A percentile compares a stretch with the other conserved stretches of the same genome.
These are phyloP conservation scores for Physcomitrellopsis africana DNA, from an alignment of 225 moss, liverwort and hornwort species.

Conservation along the genomic window DNA sequence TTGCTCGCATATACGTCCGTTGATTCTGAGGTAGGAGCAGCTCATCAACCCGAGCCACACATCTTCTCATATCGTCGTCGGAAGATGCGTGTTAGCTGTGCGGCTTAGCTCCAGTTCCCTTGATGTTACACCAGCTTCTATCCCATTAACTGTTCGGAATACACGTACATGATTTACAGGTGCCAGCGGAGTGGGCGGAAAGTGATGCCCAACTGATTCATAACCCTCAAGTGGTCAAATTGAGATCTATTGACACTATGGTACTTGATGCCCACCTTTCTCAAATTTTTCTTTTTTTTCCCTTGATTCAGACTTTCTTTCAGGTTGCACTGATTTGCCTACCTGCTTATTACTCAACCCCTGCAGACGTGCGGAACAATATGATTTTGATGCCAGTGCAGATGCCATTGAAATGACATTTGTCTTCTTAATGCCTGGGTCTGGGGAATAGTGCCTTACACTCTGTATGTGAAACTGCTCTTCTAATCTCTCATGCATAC, in stretches of 20 bases:
- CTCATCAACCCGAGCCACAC: neutral
- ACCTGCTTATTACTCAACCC: too few species aligned
- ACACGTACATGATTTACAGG: slow-evolving; percentile 36
- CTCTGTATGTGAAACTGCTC: neutral
- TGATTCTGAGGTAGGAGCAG: slow-evolving; percentile 61
- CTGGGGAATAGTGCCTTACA: neutral
- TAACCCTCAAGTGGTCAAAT: slow-evolving; percentile 88
- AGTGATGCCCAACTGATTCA: slow-evolving; percentile 89
- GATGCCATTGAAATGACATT: neutral
- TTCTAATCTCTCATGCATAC: neutral
- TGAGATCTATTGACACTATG: slow-evolving; percentile 88
- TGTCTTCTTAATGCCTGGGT: neutral
- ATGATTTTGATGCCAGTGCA: neutral
- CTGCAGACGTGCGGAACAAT: too few species aligned
- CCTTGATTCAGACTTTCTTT: neutral
- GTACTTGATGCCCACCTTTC: slow-evolving; percentile 31
- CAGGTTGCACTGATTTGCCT: neutral
- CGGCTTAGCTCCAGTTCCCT: neutral
- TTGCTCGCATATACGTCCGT: slow-evolving; percentile 85
- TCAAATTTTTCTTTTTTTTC: neutral
- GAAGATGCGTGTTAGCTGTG: too few species aligned
- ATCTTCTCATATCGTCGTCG: too few species aligned
- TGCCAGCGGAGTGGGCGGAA: slow-evolving; percentile 90
- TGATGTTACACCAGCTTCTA: too few species aligned
- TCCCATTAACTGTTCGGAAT: slow-evolving; percentile 10